Percentiles rank a stretch among this genome's conserved stretches.
Conservation (phyloP, 306 rosid species). For the Ceratonia siliqua region DNA sequence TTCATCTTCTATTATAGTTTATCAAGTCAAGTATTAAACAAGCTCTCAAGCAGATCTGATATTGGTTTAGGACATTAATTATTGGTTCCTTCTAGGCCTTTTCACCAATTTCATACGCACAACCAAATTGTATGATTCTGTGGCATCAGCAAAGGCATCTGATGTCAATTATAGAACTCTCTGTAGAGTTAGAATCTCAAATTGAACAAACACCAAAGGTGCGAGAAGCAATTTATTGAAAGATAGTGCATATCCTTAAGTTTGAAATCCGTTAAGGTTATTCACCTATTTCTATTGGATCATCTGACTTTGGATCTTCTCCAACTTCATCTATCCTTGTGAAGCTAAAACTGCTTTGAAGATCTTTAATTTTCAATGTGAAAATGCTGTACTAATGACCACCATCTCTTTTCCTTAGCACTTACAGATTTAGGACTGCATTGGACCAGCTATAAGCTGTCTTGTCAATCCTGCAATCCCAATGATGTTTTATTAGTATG, state of each 20-base stretch:
- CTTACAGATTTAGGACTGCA: neutral
- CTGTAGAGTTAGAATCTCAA: neutral
- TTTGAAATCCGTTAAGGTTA: neutral
- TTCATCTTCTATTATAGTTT: conserved; percentile 11
- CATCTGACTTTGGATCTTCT: neutral
- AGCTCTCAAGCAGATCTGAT: conserved; percentile 17
- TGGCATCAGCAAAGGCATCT: too few species aligned
- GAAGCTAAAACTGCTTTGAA: conserved; percentile 1
- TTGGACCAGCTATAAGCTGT: conserved; percentile 13
- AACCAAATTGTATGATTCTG: neutral
- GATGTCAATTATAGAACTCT: too few species aligned
- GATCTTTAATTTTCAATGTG: conserved; percentile 1
- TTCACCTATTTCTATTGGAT: too few species aligned
- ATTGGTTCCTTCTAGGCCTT: conserved; percentile 7
- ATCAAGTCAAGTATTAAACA: neutral
- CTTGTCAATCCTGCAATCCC: neutral
- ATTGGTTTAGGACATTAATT: conserved; percentile 13
- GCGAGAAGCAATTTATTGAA: conserved; percentile 6
- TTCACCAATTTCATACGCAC: neutral
- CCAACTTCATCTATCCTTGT: conserved; percentile 10
- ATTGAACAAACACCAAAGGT: neutral
- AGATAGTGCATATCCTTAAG: neutral
- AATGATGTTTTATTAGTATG: neutral
- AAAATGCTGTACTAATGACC: neutral
- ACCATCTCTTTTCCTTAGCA: neutral